Base-by-base conservation (phyloP, 164 flowering plant species). In the Liquidambar formosana region DNA sequence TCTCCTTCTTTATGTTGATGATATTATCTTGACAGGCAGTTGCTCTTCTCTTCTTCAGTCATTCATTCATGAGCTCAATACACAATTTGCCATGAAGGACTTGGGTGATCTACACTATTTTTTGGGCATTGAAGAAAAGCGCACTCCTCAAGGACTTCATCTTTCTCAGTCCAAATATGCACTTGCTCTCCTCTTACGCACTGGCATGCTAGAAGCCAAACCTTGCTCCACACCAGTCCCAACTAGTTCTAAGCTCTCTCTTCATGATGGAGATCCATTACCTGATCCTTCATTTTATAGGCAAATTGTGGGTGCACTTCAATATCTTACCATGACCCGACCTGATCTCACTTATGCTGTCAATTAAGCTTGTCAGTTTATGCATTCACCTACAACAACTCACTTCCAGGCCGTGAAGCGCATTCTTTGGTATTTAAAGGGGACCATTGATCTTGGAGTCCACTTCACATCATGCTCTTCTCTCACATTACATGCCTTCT, bases 321-420 rank as follows among this genome's bases (percentile, higher is more conserved):
- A 67, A 67, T 67, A 67, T 44, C 62, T 66, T 10, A 54, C 70
- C 5, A 54, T 66, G 10, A 41, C 61, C 2, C 15, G 49, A 19
- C 70, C 61, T 16, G 62, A 67, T 14, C 3, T 67, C 4, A 19
- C 70, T 22, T 54, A 6, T 41, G 33, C 49, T 0, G 52, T 66
- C 1, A 66, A 54, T 22, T 10, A 15, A 0, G 33, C n/a, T 4
- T 33, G 49, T 49, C 70, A 66, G 10, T 56, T 15, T 16, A 19
- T 54, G 48, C 70, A 54, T 11, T 10, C 16, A 10, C 70, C 62
- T 1, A 26, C n/a, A 5, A 41, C 22, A 3, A 3, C 1, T 10
- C 61, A 56, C 23, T 54, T 54, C 19, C 3, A 33, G 9, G 23
- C 22, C 4, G 48, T 66, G 1, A 66, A 66, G 19, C n/a, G 49